Conservation (phyloP, 805 yeast genomes). For the Spathaspora sp. region DNA sequence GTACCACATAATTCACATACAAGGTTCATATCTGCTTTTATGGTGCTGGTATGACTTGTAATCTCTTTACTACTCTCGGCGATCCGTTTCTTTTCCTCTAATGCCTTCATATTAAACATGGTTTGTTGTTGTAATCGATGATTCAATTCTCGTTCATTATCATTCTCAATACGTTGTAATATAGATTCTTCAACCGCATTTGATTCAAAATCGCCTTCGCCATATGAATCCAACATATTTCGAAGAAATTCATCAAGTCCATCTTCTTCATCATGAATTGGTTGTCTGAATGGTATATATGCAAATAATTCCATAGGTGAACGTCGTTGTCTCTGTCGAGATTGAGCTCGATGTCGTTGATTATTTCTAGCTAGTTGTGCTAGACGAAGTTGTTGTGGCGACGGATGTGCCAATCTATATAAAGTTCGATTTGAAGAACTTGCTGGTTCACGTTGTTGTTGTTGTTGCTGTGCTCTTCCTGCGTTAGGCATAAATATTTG, state of each 20-base stretch:
- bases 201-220: neutral
- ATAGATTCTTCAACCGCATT: constrained; percentile 22
- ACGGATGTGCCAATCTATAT: neutral
- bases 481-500: neutral
- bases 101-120: constrained; percentile 23
- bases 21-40: constrained; percentile 14
- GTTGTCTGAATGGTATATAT: neutral
- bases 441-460: neutral
- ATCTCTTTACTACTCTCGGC: constrained; percentile 15
- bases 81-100: constrained; percentile 24
- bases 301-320: neutral
- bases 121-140: constrained; percentile 28
- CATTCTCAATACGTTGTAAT: constrained; percentile 38
- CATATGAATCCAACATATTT: neutral
- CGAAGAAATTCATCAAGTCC: neutral
- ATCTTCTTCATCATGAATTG: constrained; percentile 1
- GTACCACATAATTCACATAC: constrained; percentile 68
- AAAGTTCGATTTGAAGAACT: neutral
- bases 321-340: neutral
- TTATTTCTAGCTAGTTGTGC: neutral
- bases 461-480: neutral
- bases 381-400: neutral
- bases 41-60: constrained; percentile 28
- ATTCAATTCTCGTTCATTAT: constrained; percentile 35
- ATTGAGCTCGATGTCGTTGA: neutral